Percentiles rank a stretch among this genome's conserved stretches.
Conservation (phyloP, 306 rosid genomes). For the Cicer arietinum region DNA sequence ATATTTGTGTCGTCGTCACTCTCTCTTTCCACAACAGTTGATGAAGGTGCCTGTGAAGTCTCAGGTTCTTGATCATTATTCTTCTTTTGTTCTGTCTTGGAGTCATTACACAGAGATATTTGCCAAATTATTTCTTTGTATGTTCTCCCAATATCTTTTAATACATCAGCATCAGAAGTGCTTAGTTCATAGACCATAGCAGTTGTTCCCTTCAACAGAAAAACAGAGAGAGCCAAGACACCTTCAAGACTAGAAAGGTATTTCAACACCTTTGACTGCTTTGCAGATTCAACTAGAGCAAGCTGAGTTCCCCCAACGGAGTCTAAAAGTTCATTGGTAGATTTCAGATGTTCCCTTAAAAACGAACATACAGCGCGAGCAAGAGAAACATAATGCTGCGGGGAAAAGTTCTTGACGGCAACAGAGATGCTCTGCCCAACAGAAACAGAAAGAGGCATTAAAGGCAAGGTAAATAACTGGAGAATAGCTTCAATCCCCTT, state of each 20-base stretch:
- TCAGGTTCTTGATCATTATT: slow-evolving; percentile 77
- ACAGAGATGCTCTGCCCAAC: slow-evolving; percentile 88
- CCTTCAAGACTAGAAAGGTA: slow-evolving; percentile 89
- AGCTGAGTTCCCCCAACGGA: slow-evolving; percentile 85
- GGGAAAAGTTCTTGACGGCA: slow-evolving; percentile 95
- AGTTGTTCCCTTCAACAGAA: slow-evolving; percentile 87
- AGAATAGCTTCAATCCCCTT: slow-evolving; percentile 95
- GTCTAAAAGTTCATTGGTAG: slow-evolving; percentile 80
- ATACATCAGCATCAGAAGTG: slow-evolving; percentile 82
- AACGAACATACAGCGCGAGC: slow-evolving; percentile 88
- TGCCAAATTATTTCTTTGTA: slow-evolving; percentile 95
- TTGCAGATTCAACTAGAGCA: slow-evolving; percentile 68
- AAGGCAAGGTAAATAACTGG: slow-evolving; percentile 80
- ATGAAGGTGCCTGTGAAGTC: slow-evolving; percentile 66
- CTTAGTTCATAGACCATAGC: slow-evolving; percentile 88
- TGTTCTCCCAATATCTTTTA: slow-evolving; percentile 85
- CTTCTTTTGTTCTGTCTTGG: slow-evolving; percentile 77
- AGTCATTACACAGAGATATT: slow-evolving; percentile 78
- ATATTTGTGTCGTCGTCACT: slow-evolving; percentile 89
- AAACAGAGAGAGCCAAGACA: slow-evolving; percentile 73
- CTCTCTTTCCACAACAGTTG: slow-evolving; percentile 80
- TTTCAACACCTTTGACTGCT: slow-evolving; percentile 74
- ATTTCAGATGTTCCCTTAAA: slow-evolving; percentile 81
- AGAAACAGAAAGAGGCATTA: slow-evolving; percentile 78
- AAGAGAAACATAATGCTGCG: slow-evolving; percentile 88